These are phyloP conservation scores for Sporisorium scitamineum DNA, from an alignment of 1,284 basidiomycete species.

Conservation along the genomic window DNA sequence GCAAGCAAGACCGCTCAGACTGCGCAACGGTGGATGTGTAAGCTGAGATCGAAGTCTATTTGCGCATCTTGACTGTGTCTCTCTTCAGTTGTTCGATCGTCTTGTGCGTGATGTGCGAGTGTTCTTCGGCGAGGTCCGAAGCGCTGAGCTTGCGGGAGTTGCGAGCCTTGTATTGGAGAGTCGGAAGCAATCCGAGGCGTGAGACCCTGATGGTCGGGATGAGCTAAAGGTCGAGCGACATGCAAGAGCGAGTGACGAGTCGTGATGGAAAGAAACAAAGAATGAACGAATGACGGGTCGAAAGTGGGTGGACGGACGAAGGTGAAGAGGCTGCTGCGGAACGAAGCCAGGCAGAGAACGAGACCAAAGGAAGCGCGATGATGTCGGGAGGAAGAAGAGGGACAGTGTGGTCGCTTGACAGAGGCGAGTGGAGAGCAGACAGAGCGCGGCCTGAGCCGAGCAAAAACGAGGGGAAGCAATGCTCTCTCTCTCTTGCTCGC, in stretches of 20 bases:
- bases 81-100: neutral
- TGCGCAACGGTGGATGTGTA: neutral
- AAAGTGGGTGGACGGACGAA: neutral
- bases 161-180: neutral
- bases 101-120: neutral
- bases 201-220: neutral
- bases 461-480: neutral
- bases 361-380: neutral
- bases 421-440: neutral
- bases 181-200: neutral
- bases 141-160: neutral
- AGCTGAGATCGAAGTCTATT: neutral
- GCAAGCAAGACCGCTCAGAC: neutral
- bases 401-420: no score
- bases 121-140: slow-evolving; percentile 2
- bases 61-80: slow-evolving; percentile 1
- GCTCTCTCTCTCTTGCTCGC: slow-evolving; percentile 1
- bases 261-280: neutral
- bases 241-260: neutral
- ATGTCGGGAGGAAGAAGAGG: slow-evolving; percentile 1
- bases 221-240: neutral
- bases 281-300: neutral
- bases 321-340: neutral
- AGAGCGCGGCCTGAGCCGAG: slow-evolving; percentile 2
- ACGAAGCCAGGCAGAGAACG: neutral